Evolutionary conservation across 2,329 filamentous ascomycete genomes (phyloP).

Genomic region (Coniochaeta hoffmannii): DNA sequence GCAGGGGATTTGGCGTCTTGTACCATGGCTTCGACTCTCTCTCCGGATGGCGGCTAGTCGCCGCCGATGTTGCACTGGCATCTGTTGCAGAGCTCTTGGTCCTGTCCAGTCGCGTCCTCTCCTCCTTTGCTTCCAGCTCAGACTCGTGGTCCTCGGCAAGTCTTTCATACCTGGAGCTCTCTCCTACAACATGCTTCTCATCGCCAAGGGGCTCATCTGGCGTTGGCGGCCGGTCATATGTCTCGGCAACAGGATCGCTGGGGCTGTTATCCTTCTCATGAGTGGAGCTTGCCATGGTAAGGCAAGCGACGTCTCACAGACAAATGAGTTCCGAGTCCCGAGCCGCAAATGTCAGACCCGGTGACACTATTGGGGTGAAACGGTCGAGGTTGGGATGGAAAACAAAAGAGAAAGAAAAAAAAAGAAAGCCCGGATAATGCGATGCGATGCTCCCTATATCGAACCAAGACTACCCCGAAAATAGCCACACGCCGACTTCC

Average conservation of each 20-base stretch:
- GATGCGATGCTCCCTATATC: not conserved
- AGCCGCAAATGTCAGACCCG: not conserved
- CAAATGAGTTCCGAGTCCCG: not conserved
- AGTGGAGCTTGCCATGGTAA: conserved; percentile 3
- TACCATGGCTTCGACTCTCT: conserved; percentile 51
- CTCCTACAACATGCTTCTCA: conserved; percentile 10
- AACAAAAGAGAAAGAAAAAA: not conserved
- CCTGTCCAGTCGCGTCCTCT: conserved; percentile 27
- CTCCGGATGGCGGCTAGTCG: conserved; percentile 24
- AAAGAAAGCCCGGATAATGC: not conserved
- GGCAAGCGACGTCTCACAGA: not conserved
- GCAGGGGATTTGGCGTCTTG: conserved; percentile 52
- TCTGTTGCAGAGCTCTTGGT: conserved; percentile 48
- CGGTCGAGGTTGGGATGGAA: not conserved
- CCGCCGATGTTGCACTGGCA: conserved; percentile 39
- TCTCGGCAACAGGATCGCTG: conserved; percentile 13
- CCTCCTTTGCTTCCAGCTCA: conserved; percentile 15
- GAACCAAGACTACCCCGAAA: not conserved
- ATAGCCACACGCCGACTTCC: not conserved
- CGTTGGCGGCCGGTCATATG: conserved; percentile 6
- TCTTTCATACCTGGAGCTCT: conserved; percentile 1
- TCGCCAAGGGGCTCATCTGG: conserved; percentile 10
- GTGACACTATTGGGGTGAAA: not conserved
- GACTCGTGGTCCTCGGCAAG: conserved; percentile 8
- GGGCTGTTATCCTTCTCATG: conserved; percentile 11